Base-by-base conservation (phyloP, 179 eudicot genomes). In the Amaranthus tricolor region DNA sequence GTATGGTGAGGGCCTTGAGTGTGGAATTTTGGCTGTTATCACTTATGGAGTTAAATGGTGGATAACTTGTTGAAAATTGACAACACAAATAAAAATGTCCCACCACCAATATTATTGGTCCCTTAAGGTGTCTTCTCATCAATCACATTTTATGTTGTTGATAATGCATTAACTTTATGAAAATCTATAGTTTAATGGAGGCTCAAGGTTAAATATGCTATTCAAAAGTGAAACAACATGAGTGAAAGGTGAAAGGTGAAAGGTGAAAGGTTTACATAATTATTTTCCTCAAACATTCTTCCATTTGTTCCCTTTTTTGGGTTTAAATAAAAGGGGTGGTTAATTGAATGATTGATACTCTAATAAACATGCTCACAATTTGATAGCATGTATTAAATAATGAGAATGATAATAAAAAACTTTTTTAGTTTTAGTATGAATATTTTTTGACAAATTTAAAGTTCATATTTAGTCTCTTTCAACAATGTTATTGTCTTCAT, bases 21-120 rank as follows among this genome's bases (percentile, higher is more conserved):
- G 40, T 31, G 40, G 66, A 79, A 75, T 20, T 60, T 74, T 62
- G 71, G 53, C 15, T 68, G 47, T 53, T 7, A 17, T 21, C 40
- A 14, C 21, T 56, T 52, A 68, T 74, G 31, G 62, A 64, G n/a
- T 43, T 79, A 54, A 68, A 75, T 75, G 76, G 78, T 79, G 68
- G 79, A 74, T n/a, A 79, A 73, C 76, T 58, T 53, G 61, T 57
- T 75, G 69, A 79, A 74, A 74, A 75, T 55, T 21, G 75, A 74
- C 72, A 75, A 64, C 10, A 17, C 19, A 31, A 31, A 31, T 4
- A 31, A 31, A 31, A 50, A 64, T 48, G 80, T 24, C 80, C 80
- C 44, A 72, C 72, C 71, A 77, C 66, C 76, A 56, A 72, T 49
- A 44, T 53, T 47, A 68, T 68, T 77, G 80, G 80, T 70, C 69